Conservation (phyloP, 768 basidiomycete species). For the Mycena crocata region DNA sequence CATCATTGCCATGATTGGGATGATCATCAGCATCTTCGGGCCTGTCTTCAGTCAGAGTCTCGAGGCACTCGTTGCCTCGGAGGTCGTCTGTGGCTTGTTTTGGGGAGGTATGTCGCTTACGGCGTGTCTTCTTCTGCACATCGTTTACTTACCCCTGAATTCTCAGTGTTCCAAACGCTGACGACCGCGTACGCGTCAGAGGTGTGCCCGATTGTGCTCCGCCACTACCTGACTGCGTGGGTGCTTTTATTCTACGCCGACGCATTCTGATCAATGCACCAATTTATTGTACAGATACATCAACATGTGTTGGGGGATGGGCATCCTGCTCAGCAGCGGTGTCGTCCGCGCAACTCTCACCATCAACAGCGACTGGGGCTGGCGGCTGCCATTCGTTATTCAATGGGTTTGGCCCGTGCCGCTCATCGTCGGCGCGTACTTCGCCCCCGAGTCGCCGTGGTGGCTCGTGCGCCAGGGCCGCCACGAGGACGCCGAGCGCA, state of each 20-base stretch:
- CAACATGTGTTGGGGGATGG: conserved; percentile 41
- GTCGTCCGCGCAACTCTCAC: conserved; percentile 35
- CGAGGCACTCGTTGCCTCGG: conserved; percentile 20
- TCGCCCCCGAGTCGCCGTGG: conserved; percentile 36
- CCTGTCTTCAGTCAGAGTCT: conserved; percentile 28
- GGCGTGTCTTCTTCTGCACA: neutral
- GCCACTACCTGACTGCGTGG: conserved; percentile 36
- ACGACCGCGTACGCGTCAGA: conserved; percentile 40
- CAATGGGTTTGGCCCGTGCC: conserved; percentile 40
- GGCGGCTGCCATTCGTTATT: conserved; percentile 38
- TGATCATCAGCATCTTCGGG: conserved; percentile 31
- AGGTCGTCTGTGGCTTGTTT: conserved; percentile 34
- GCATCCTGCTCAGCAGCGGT: conserved; percentile 32
- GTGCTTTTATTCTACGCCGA: neutral
- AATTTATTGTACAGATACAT: conserved; percentile 35
- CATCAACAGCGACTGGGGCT: conserved; percentile 38
- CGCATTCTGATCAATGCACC: no score
- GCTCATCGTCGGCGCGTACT: conserved; percentile 31
- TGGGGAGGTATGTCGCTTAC: conserved; percentile 31
- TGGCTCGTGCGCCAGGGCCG: conserved; percentile 38
- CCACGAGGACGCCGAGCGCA: conserved; percentile 32
- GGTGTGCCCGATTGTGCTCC: conserved; percentile 38
- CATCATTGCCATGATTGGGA: conserved; percentile 33
- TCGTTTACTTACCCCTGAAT: neutral
- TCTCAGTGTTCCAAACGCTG: conserved; percentile 37